A percentile compares a stretch with the other conserved stretches of the same genome.
Conservation (phyloP, 2,329 filamentous ascomycete genomes). For the Exophiala sideris region DNA sequence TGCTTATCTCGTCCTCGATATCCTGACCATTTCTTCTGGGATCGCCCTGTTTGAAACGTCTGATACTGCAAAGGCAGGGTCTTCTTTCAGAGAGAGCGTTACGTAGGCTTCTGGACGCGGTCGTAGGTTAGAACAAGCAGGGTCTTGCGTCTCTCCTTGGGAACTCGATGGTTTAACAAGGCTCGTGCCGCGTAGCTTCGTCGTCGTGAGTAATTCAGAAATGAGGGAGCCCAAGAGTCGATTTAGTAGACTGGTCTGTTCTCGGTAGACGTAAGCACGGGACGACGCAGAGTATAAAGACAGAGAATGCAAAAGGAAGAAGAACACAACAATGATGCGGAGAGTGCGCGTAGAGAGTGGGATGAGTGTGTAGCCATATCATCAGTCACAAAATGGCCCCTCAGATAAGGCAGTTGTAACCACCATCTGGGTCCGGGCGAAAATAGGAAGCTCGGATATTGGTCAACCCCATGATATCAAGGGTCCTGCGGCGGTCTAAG, state of each 20-base stretch:
- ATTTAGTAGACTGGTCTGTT: not conserved
- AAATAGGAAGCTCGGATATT: not conserved
- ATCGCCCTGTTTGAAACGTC: not conserved
- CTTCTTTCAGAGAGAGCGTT: too few species aligned
- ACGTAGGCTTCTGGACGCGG: too few species aligned
- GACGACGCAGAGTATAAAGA: not conserved
- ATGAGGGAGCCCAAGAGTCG: too few species aligned
- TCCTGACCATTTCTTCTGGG: slow-evolving; percentile 11
- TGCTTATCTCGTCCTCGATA: not conserved
- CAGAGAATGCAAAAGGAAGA: slow-evolving; percentile 1
- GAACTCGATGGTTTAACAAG: too few species aligned
- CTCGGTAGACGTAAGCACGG: not conserved
- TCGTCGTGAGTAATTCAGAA: too few species aligned
- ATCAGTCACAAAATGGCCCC: not conserved
- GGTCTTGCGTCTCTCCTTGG: too few species aligned
- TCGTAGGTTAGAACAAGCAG: too few species aligned
- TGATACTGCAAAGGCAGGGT: too few species aligned
- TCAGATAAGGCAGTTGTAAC: slow-evolving; percentile 25
- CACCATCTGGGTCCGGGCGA: not conserved
- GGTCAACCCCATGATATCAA: not conserved
- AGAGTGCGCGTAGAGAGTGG: slow-evolving; percentile 3
- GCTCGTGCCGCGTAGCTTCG: too few species aligned
- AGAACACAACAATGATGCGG: not conserved
- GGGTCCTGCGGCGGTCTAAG: slow-evolving; percentile 9
- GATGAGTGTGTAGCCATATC: slow-evolving; percentile 6